Evolutionary conservation across 1,284 basidiomycete species (phyloP), one percentile per base, ranked within the genome.

Genomic region (Puccinia triticina): DNA sequence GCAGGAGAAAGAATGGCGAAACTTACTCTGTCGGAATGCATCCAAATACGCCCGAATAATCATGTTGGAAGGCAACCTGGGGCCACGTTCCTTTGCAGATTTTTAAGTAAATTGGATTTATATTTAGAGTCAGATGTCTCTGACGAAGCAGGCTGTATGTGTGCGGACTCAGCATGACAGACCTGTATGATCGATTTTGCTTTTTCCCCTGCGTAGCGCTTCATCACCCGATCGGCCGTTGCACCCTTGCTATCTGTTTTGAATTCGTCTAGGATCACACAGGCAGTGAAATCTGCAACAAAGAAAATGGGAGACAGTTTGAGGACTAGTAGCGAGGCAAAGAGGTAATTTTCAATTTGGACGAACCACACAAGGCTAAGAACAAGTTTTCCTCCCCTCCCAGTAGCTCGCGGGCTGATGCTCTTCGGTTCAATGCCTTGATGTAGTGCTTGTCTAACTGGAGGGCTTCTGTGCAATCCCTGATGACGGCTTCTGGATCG

Each of bases 11-110:
- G n/a, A 37, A 48, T 23, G 64, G 37, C 23, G 61, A 4, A 23
- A 69, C 80, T 14, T 66, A 82, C 80, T 74, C 18, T 92, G 89
- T 84, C 96, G 92, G 93, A 99, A 99, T 14, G 97, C 96, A 83
- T 95, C 93, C 86, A 99, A 94, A 89, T 99, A 99, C 1, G 96
- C 94, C 18, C 93, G 93, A 85, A 98, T 93, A 88, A 99, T 98
- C 1, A 94, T 96, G 84, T 92, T 91, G 34, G 94, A 95, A 26
- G 96, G 96, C 57, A 98, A 89, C 84, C 92, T 91, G 10, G 92
- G 93, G 88, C 94, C 93, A 64, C 96, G 92, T 26, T 89, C 90
- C 91, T 92, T 34, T 34, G 16, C 10, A 8, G 32, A 61, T 61
- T 26, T 59, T 59, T n/a, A n/a, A 5, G 67, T 23, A 46, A 21